These are phyloP conservation scores for Tetradesmus lagerheimii DNA, from an alignment of 139 green algal species.

Conservation along the genomic window DNA sequence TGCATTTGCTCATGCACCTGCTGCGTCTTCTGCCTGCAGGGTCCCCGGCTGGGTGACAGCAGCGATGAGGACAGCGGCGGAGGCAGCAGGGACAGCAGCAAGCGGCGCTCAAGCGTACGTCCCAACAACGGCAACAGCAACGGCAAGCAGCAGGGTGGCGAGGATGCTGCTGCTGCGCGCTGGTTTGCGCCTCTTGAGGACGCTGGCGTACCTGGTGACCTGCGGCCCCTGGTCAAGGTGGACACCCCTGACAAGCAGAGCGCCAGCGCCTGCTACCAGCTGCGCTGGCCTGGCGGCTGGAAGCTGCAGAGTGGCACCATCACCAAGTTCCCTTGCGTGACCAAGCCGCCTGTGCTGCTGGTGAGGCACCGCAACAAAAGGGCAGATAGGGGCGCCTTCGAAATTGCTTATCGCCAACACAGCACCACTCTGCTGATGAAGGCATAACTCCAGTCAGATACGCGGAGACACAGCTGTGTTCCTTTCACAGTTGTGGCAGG, in stretches of 20 bases:
- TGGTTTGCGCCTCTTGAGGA: background rate
- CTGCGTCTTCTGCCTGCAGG: background rate
- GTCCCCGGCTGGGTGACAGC: conserved; percentile 4
- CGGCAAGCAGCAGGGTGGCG: background rate
- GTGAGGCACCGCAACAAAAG: conserved; percentile 45
- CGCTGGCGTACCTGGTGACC: conserved; percentile 15
- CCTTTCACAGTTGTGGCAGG: too few species aligned
- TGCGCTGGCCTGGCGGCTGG: conserved; percentile 67
- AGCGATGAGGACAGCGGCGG: conserved; percentile 15
- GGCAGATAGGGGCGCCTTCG: too few species aligned
- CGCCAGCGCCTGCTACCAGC: conserved; percentile 56
- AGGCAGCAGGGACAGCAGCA: background rate
- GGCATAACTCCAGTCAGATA: too few species aligned
- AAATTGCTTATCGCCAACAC: too few species aligned
- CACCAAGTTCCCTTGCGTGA: conserved; percentile 69
- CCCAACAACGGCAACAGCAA: background rate
- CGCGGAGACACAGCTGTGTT: too few species aligned
- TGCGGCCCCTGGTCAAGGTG: conserved; percentile 24
- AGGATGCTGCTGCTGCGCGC: background rate
- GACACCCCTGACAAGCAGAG: conserved; percentile 52
- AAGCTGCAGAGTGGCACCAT: conserved; percentile 72
- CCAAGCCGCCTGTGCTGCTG: conserved; percentile 71
- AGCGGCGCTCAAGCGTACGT: background rate
- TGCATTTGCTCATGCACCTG: background rate
- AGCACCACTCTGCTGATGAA: too few species aligned